Base-by-base conservation (phyloP, 2,329 filamentous ascomycete genomes). In the Ophiostoma angusticollis region DNA sequence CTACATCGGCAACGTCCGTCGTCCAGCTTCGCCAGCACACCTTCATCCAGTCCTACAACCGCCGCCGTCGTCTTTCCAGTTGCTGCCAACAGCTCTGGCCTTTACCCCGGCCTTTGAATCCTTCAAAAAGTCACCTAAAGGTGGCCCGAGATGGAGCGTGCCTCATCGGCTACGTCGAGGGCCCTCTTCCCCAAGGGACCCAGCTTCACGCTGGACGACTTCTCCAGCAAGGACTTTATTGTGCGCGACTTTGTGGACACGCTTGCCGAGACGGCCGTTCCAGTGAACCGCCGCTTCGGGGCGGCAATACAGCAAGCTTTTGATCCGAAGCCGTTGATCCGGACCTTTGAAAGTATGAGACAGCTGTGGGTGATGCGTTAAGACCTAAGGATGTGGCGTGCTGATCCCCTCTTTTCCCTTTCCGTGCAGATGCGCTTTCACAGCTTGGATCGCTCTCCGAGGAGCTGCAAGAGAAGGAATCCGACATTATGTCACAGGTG, bases 221-320 rank as follows among this genome's bases (percentile, higher is more conserved):
- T 87, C 60, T 84, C 84, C 41, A 83, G 70, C 57, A 83, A 83
- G 52, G 91, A 96, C 62, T 98, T 96, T 55, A 95, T 96, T 47
- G 89, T 96, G 49, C 86, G 93, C 54, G 91, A 98, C 63, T 98
- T 98, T 57, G 80, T 98, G 51, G 93, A 98, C 58, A 76, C 80
- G 37, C 77, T 98, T 42, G 91, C 89, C 36, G 87, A 96, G 47
- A 82, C 70, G 50, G 83, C 85, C 17, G 73, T 85, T 25, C 79
- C 84, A n/a, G 67, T 71, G 17, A 83, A 79, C 53, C 83, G 91
- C 39, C 80, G 84, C 43, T 95, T 87, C 12, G 78, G 74, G 7
- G 70, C 73, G 47, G 67, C 64, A 45, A 68, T 66, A 54, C 68
- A 70, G 45, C 68, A 70, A 44, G 62, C 69, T 5, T 98, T 98